phyloP scores from a whole-genome alignment of 768 basidiomycete genomes.

The Leccinum longicurvipes region DNA sequence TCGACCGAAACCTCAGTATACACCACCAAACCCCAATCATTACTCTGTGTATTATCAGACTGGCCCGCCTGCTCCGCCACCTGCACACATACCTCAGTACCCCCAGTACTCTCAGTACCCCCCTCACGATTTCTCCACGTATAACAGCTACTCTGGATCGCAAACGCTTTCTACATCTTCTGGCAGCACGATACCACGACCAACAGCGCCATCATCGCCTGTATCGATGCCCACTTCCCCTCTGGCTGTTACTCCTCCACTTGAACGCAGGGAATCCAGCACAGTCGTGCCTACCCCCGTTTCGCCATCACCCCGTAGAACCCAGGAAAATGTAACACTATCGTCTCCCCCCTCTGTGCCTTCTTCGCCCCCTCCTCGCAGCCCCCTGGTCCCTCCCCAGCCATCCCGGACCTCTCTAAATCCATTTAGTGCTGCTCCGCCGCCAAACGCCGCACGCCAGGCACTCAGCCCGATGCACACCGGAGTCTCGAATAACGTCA shows the following conservation, averaged over 20 bases:
- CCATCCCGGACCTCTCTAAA: neutral
- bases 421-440: neutral
- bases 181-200: neutral
- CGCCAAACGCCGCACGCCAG: neutral
- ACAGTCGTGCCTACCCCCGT: neutral
- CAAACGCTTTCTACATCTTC: conserved; percentile 3
- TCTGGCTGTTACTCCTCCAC: neutral
- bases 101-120: conserved; percentile 6
- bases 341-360: neutral
- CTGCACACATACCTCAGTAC: neutral
- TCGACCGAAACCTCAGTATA: conserved; percentile 1
- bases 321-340: neutral
- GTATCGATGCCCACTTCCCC: neutral
- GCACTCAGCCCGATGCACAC: conserved; percentile 11
- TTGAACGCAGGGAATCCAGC: neutral
- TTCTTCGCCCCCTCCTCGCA: neutral
- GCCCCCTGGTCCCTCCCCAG: neutral
- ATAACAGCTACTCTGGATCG: neutral
- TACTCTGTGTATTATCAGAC: conserved; percentile 1
- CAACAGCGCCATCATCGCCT: neutral
- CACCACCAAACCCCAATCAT: neutral
- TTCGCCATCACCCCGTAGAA: neutral
- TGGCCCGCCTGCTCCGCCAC: neutral
- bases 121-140: conserved; percentile 2
- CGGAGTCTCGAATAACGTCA: conserved; percentile 1